Percentiles rank a stretch among this genome's conserved stretches.
These are phyloP conservation scores for Cucurbita moschata DNA, from an alignment of 306 rosid species.

Conservation along the genomic window DNA sequence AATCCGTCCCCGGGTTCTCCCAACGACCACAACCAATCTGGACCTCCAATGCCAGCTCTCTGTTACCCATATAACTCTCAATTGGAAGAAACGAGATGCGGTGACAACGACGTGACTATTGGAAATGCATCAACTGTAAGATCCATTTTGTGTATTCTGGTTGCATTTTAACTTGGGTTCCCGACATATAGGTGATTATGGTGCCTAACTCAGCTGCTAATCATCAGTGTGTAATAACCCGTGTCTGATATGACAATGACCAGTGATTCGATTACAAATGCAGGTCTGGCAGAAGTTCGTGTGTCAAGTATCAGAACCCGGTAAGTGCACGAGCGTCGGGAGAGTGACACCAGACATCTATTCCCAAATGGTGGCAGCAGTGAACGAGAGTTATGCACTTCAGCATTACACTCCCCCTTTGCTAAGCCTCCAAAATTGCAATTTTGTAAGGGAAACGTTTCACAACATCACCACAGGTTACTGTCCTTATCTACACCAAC, in stretches of 20 bases:
- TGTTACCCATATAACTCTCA: slow-evolving; percentile 69
- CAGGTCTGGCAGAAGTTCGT: slow-evolving; percentile 78
- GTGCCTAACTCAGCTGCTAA: background rate
- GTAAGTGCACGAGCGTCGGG: slow-evolving; percentile 49
- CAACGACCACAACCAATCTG: slow-evolving; percentile 62
- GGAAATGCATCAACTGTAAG: slow-evolving; percentile 60
- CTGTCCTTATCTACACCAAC: slow-evolving; percentile 63
- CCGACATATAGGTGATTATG: background rate
- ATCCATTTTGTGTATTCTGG: background rate
- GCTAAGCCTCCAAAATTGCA: slow-evolving; percentile 77
- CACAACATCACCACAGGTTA: slow-evolving; percentile 49
- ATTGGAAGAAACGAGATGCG: slow-evolving; percentile 37
- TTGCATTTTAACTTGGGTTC: too few relatives aligned
- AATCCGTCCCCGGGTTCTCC: slow-evolving; percentile 21
- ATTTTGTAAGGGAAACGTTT: slow-evolving; percentile 82
- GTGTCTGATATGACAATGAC: background rate
- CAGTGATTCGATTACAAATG: slow-evolving; percentile 1
- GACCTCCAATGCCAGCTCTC: slow-evolving; percentile 69
- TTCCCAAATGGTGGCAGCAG: slow-evolving; percentile 58
- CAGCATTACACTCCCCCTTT: slow-evolving; percentile 77
- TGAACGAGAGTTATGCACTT: slow-evolving; percentile 79
- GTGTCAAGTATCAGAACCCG: slow-evolving; percentile 50
- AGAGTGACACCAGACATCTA: slow-evolving; percentile 69
- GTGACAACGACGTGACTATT: slow-evolving; percentile 57
- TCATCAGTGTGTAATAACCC: background rate